Evolutionary conservation across 2,329 filamentous ascomycete genomes (phyloP).

Genomic region (Paracamarosporium sp.): DNA sequence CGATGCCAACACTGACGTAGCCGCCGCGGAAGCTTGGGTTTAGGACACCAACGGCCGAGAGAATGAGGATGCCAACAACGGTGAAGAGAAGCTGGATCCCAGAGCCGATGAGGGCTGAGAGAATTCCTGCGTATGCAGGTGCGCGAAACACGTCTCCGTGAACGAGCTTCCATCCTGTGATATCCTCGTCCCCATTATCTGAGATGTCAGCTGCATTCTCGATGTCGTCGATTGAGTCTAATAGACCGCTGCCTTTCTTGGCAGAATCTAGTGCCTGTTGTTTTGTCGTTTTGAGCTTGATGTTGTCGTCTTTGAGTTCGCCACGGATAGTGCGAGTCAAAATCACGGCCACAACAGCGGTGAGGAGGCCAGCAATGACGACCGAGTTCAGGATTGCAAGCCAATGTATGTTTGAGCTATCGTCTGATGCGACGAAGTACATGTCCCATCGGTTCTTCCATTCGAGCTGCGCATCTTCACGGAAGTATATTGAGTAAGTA

Average conservation of each 20-base stretch:
- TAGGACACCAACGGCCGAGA: conserved; percentile 78
- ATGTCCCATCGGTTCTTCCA: conserved; percentile 88
- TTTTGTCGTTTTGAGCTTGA: conserved; percentile 60
- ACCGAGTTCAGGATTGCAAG: conserved; percentile 87
- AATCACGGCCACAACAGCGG: conserved; percentile 81
- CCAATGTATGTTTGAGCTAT: conserved; percentile 84
- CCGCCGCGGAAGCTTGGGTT: conserved; percentile 91
- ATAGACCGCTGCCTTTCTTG: background rate
- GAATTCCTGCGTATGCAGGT: conserved; percentile 71
- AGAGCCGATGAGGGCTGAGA: conserved; percentile 83
- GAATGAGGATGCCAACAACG: conserved; percentile 72
- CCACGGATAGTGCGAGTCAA: conserved; percentile 77
- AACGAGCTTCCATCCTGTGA: conserved; percentile 86
- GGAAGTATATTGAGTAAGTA: conserved; percentile 89
- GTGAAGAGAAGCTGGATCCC: conserved; percentile 88
- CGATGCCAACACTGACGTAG: conserved; percentile 83
- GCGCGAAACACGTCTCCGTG: conserved; percentile 87
- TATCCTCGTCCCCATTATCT: conserved; percentile 79
- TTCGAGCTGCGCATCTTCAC: conserved; percentile 79
- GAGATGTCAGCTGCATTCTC: conserved; percentile 62
- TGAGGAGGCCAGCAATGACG: conserved; percentile 80
- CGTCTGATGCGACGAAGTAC: conserved; percentile 87
- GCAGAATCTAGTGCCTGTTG: conserved; percentile 59
- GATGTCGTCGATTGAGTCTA: background rate
- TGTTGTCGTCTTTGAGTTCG: conserved; percentile 76